Evolutionary conservation across 2,329 filamentous ascomycete genomes (phyloP), one percentile per base, ranked within the genome.

Genomic region (Stemphylium beticola): DNA sequence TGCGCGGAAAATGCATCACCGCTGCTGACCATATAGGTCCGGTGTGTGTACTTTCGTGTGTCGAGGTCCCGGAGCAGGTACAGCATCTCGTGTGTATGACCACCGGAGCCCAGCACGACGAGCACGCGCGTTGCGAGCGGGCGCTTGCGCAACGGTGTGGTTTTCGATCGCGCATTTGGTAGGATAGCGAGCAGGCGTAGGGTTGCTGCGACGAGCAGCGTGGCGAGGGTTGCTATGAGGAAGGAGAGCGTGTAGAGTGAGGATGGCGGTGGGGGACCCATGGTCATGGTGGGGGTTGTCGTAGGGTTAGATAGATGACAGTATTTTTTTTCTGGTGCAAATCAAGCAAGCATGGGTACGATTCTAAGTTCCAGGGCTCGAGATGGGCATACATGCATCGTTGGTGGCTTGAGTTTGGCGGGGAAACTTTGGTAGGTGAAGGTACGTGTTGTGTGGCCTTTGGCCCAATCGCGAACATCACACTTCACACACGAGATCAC

Each of bases 31-130:
- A 96, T 78, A 74, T 96, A 99, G 24, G 91, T 93, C 22, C 95
- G 85, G 66, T 90, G 87, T 4, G 77, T 80, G 71, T 77, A 81
- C 45, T 74, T 73, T 7, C 55, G 45, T 47, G 76, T 74, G 50
- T 78, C 71, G 1, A 87, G 77, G 62, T 83, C 84, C 63, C 81
- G 79, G 65, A 99, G 85, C 79, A 97, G 90, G 68, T 89, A 87
- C 59, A 96, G 82, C 90, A 99, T 96, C 76, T 99, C 95, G 42
- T 92, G 88, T 0, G 95, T 97, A 77, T 99, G 95, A 0, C 95
- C 95, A 29, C 95, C 95, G 2, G 91, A 96, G 47, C 95, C 95
- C 20, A 98, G 88, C 22, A 98, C 87, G 60, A 96, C 84, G 29
- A 96, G 80, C 49, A 92, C 80, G 74, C 93, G 86, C 6, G 81